Evolutionary conservation across 495 filamentous ascomycete genomes (phyloP), one percentile per base, ranked within the genome.

Genomic region (Penicillium argentinense): DNA sequence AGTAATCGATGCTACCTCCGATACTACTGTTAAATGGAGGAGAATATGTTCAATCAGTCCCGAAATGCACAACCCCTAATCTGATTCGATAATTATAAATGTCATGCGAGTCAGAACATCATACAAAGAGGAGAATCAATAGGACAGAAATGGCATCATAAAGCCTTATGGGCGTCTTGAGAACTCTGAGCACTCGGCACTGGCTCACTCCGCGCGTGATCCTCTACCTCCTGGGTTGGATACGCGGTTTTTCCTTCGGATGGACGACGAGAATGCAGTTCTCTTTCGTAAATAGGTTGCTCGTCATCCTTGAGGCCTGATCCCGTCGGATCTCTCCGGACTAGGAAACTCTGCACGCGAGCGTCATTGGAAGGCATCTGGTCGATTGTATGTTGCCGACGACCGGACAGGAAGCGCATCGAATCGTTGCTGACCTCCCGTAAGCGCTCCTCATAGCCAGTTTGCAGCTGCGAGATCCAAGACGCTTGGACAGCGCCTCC

Each of bases 281-380:
- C 62, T 28, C 62, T 42, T 25, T 62, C 45, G 49, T 76, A 76
- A 21, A 73, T 59, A 9, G 42, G 12, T 19, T 70, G 56, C 39
- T 76, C 73, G 11, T 62, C 61, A 22, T 67, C 66, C 45, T 76
- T 74, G 37, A 77, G 45, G 5, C 74, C 75, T 41, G 60, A 66
- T 11, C 75, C 71, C 2, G 65, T 64, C 13, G 73, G 73, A 49
- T 92, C 84, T 47, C 87, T 76, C 27, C 84, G 77, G 56, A 79
- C 74, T 16, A 95, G 56, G 56, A 95, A 95, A n/a, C 62, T 76
- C 51, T 88, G 70, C 25, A 96, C 78, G 39, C 87, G 77, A 50
- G 81, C 82, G 34, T 88, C 77, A 16, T 59, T 59, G 28, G 73
- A 77, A 42, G 66, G 72, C 47, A 76, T 72, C 23, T 68, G 60